These are phyloP conservation scores for Whalleya microplaca DNA, from an alignment of 2,329 filamentous ascomycete species.

Conservation along the genomic window DNA sequence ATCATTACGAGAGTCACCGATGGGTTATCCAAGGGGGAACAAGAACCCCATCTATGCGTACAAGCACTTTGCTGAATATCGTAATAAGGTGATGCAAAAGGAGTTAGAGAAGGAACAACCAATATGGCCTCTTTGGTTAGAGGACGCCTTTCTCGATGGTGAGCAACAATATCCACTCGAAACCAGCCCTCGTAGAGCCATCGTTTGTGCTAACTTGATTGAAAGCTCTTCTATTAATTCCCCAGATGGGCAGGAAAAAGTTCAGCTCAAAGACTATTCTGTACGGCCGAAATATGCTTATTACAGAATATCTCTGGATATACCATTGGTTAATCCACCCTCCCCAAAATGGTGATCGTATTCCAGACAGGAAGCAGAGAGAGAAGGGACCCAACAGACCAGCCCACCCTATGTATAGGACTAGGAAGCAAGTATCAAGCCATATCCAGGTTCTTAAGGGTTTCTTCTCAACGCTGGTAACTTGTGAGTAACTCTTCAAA, in stretches of 20 bases:
- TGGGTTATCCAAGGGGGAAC: constrained; percentile 38
- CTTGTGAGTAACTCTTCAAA: constrained; percentile 54
- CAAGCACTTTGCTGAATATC: constrained; percentile 67
- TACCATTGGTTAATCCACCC: constrained; percentile 50
- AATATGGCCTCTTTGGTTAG: constrained; percentile 65
- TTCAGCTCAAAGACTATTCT: constrained; percentile 66
- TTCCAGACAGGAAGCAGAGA: constrained; percentile 51
- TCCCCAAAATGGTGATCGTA: constrained; percentile 42
- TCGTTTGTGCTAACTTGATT: constrained; percentile 20
- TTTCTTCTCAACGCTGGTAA: constrained; percentile 64
- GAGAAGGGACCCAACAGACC: constrained; percentile 34
- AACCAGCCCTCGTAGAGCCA: neutral
- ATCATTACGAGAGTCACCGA: constrained; percentile 38
- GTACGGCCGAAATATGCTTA: constrained; percentile 71
- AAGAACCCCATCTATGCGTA: constrained; percentile 66
- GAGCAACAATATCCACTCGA: constrained; percentile 32
- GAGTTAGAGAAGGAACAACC: constrained; percentile 61
- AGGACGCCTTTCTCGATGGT: constrained; percentile 71
- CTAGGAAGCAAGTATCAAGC: constrained; percentile 67
- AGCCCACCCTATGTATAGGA: constrained; percentile 40
- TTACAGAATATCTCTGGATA: constrained; percentile 69
- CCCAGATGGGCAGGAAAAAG: constrained; percentile 68
- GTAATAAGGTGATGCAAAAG: constrained; percentile 67
- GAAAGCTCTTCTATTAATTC: constrained; percentile 65
- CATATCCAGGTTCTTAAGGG: constrained; percentile 73